Percentiles rank a stretch among this genome's conserved stretches.
Evolutionary conservation across 352 stramenopile genomes (phyloP).

Genomic region (Elongisporangium undulatum): DNA sequence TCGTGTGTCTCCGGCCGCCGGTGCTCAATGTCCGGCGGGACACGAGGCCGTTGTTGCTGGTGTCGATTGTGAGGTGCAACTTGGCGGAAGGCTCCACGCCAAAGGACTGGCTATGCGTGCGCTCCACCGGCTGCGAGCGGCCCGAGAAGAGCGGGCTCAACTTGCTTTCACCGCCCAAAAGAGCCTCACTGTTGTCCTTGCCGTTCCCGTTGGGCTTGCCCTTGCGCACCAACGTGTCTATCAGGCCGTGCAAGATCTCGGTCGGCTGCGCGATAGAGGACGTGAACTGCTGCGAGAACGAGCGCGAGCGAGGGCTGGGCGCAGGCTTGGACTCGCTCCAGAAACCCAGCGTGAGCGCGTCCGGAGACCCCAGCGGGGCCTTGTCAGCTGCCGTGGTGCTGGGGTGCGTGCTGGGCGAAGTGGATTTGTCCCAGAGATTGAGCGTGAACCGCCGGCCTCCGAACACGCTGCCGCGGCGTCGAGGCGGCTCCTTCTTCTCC

Average conservation of each 20-base stretch:
- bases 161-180: conserved; percentile 18
- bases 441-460: conserved; percentile 53
- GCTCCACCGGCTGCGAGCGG: conserved; percentile 13
- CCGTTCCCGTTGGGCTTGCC: conserved; percentile 28
- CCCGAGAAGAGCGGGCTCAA: conserved; percentile 11
- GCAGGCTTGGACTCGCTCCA: conserved; percentile 72
- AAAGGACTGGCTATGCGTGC: conserved; percentile 6
- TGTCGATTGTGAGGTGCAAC: conserved; percentile 40
- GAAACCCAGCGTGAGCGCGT: conserved; percentile 67
- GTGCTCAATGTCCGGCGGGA: background rate
- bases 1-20: background rate
- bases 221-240: conserved; percentile 72
- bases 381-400: conserved; percentile 25
- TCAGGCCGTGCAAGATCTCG: conserved; percentile 60
- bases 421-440: conserved; percentile 55
- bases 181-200: conserved; percentile 28
- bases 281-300: conserved; percentile 69
- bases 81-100: conserved; percentile 14
- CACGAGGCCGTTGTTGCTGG: conserved; percentile 9
- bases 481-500: conserved; percentile 31
- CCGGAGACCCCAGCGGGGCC: conserved; percentile 41
- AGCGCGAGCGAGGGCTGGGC: conserved; percentile 56
- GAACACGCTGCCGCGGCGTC: conserved; percentile 47
- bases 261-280: conserved; percentile 61
- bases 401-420: conserved; percentile 23